phyloP scores from a whole-genome alignment of 306 rosid species.

The Castanea sativa region DNA sequence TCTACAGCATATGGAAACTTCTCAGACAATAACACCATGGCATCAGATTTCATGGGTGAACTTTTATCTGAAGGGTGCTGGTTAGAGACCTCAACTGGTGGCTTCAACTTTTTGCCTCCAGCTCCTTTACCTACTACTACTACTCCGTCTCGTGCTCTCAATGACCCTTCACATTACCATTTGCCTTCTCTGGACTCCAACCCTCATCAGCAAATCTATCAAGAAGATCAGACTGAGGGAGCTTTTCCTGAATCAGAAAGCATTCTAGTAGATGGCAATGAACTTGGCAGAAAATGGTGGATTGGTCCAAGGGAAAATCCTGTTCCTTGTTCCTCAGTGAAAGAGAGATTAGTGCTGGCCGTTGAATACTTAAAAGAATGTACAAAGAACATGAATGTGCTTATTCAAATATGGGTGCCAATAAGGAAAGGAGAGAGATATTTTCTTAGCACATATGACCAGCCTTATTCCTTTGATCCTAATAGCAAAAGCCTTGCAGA shows the following conservation, averaged over 20 bases:
- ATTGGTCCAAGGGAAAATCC: constrained; percentile 37
- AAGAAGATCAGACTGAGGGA: constrained; percentile 6
- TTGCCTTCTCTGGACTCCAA: not conserved
- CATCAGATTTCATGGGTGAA: constrained; percentile 36
- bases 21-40: not conserved
- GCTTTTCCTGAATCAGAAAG: constrained; percentile 4
- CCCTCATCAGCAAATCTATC: constrained; percentile 16
- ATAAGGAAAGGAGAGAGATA: constrained; percentile 13
- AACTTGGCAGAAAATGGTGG: constrained; percentile 44
- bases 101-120: not conserved
- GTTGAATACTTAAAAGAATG: constrained; percentile 42
- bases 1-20: constrained; percentile 3
- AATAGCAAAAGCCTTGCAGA: constrained; percentile 6
- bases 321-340: constrained; percentile 33
- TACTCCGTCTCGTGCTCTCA: not conserved
- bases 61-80: constrained; percentile 43
- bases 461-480: constrained; percentile 14
- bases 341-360: constrained; percentile 48
- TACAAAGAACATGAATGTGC: constrained; percentile 29
- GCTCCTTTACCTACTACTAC: not conserved
- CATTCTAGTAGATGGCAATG: constrained; percentile 12
- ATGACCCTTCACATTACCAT: constrained; percentile 7
- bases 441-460: constrained; percentile 19
- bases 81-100: constrained; percentile 35
- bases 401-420: constrained; percentile 64